A percentile compares a stretch with the other conserved stretches of the same genome.
phyloP scores from a whole-genome alignment of 805 yeast species.

The Yarrowia deformans region DNA sequence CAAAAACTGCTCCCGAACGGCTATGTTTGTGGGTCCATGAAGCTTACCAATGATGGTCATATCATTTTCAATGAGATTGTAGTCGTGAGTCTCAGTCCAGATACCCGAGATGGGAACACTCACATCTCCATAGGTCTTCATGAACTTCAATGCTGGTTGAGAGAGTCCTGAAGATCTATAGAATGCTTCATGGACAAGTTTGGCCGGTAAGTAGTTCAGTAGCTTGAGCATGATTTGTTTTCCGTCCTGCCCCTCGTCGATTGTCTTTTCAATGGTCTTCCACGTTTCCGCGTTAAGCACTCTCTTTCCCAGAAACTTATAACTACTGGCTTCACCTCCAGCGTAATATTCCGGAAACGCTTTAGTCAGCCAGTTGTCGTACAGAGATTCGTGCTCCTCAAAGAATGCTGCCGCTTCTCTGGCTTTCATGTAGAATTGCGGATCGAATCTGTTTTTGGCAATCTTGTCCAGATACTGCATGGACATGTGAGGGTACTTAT shows the following conservation, averaged over 20 bases:
- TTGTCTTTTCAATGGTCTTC: not conserved
- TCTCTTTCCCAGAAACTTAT: slow-evolving; percentile 1
- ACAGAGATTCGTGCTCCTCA: not conserved
- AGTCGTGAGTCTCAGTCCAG: slow-evolving; percentile 5
- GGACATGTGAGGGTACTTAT: slow-evolving; percentile 6
- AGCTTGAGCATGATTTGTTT: not conserved
- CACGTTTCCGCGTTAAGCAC: not conserved
- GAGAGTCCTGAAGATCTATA: slow-evolving; percentile 13
- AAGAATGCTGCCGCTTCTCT: slow-evolving; percentile 2
- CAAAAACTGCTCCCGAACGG: not conserved
- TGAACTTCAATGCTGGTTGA: not conserved
- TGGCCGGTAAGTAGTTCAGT: not conserved
- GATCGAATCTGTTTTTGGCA: slow-evolving; percentile 4
- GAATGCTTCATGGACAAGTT: slow-evolving; percentile 18
- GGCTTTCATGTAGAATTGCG: not conserved
- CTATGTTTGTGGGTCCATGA: not conserved
- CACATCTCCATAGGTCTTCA: slow-evolving; percentile 9
- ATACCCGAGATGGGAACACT: not conserved
- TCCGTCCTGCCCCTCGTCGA: not conserved
- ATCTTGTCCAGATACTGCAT: slow-evolving; percentile 13
- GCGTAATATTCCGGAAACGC: slow-evolving; percentile 19
- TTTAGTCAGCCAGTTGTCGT: not conserved
- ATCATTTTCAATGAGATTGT: not conserved
- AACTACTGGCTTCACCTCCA: not conserved
- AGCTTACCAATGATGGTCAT: not conserved